Evolutionary conservation across 2,329 filamentous ascomycete genomes (phyloP).

Genomic region (Stemphylium beticola): DNA sequence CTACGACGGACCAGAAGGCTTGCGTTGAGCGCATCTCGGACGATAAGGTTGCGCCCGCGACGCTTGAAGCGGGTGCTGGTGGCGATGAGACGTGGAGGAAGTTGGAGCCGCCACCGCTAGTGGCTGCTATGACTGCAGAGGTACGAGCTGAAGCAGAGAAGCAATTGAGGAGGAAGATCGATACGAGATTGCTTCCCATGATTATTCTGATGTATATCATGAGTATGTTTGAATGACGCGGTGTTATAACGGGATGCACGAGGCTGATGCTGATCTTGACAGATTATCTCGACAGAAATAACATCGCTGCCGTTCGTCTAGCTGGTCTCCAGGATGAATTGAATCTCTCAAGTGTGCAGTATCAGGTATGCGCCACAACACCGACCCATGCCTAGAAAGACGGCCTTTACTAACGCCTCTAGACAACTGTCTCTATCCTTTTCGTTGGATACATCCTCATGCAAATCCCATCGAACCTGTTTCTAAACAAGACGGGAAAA

Average conservation of each 20-base stretch:
- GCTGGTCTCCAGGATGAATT: slow-evolving; percentile 67
- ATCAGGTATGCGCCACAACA: slow-evolving; percentile 59
- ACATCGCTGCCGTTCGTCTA: slow-evolving; percentile 70
- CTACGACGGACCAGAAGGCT: slow-evolving; percentile 25
- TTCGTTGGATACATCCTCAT: slow-evolving; percentile 63
- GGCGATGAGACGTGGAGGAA: slow-evolving; percentile 21
- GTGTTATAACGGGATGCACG: neutral
- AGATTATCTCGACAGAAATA: slow-evolving; percentile 61
- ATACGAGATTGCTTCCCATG: slow-evolving; percentile 70
- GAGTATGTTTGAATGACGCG: slow-evolving; percentile 63
- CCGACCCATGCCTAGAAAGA: no score
- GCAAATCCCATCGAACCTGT: slow-evolving; percentile 55
- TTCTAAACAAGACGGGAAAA: slow-evolving; percentile 51
- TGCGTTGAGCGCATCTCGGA: slow-evolving; percentile 32
- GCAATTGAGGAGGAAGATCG: slow-evolving; percentile 72
- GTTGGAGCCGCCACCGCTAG: slow-evolving; percentile 41
- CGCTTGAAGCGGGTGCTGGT: slow-evolving; percentile 23
- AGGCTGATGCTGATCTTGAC: neutral
- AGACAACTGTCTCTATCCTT: slow-evolving; percentile 58
- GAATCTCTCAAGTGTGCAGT: slow-evolving; percentile 62
- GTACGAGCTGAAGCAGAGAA: slow-evolving; percentile 62
- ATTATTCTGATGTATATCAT: slow-evolving; percentile 77
- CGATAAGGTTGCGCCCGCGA: slow-evolving; percentile 12
- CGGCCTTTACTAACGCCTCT: slow-evolving; percentile 1
- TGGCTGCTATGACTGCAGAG: slow-evolving; percentile 56